Percentiles rank a stretch among this genome's conserved stretches.
Evolutionary conservation across 2,329 filamentous ascomycete species (phyloP).

Genomic region (Orbilia javanica): DNA sequence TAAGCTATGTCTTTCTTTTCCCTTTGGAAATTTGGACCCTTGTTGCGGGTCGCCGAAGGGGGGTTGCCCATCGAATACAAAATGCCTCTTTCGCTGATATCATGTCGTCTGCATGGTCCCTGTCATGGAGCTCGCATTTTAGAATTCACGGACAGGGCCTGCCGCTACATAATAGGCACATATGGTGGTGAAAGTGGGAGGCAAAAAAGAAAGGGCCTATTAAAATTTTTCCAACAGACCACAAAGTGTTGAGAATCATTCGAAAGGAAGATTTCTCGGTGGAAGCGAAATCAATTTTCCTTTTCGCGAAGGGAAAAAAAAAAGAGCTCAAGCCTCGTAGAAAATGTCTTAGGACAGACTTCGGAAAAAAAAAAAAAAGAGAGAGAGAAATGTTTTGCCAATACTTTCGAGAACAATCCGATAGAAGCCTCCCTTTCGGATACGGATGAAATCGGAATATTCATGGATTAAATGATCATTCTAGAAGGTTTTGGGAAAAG

Average conservation of each 20-base stretch:
- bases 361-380: too few species aligned
- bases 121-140: conserved; percentile 25
- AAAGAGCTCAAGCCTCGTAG: conserved; percentile 24
- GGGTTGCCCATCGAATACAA: neutral
- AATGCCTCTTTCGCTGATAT: conserved; percentile 21
- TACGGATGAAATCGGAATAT: conserved; percentile 21
- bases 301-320: neutral
- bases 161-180: neutral
- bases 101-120: conserved; percentile 9
- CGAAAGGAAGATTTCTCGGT: conserved; percentile 2
- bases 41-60: conserved; percentile 34
- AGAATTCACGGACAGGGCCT: neutral
- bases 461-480: neutral
- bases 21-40: conserved; percentile 23
- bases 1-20: conserved; percentile 3
- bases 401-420: conserved; percentile 30
- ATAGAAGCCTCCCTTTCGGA: conserved; percentile 13
- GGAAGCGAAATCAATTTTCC: neutral
- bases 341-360: conserved; percentile 27
- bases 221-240: conserved; percentile 35
- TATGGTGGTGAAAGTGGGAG: neutral
- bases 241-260: conserved; percentile 44
- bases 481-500: conserved; percentile 1
- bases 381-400: neutral
- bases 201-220: neutral